A percentile compares a stretch with the other conserved stretches of the same genome.
Conservation (phyloP, 2,329 filamentous ascomycete species). For the Diaporthe citri region DNA sequence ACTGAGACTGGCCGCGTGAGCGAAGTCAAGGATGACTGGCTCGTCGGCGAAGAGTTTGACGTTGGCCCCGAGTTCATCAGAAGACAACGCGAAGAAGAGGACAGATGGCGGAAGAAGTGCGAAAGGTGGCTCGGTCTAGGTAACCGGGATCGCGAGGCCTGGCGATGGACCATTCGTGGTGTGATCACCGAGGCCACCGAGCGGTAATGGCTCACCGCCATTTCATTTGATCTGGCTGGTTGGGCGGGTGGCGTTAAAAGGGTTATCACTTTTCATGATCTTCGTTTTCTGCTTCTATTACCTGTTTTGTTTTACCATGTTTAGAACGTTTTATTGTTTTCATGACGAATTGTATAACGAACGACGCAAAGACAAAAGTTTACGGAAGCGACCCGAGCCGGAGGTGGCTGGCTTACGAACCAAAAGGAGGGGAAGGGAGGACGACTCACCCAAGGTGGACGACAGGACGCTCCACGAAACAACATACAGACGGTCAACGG, state of each 20-base stretch:
- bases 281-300: constrained; percentile 34
- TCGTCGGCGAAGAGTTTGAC: constrained; percentile 96
- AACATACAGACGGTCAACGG: constrained; percentile 31
- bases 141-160: constrained; percentile 68
- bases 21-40: constrained; percentile 80
- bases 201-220: constrained; percentile 54
- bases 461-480: constrained; percentile 34
- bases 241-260: constrained; percentile 33
- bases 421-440: constrained; percentile 26
- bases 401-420: constrained; percentile 32
- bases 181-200: constrained; percentile 55
- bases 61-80: constrained; percentile 94
- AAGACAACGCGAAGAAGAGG: constrained; percentile 91
- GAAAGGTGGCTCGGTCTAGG: constrained; percentile 82
- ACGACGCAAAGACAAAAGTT: constrained; percentile 41
- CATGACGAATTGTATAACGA: constrained; percentile 37
- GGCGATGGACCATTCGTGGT: constrained; percentile 83
- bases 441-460: constrained; percentile 9
- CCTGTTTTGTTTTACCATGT: constrained; percentile 30
- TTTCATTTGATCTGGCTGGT: constrained; percentile 32
- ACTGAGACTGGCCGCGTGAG: constrained; percentile 66
- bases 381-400: constrained; percentile 33
- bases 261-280: constrained; percentile 31
- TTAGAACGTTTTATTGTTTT: constrained; percentile 40
- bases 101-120: constrained; percentile 89